These are phyloP conservation scores for Davidsoniella eucalypti DNA, from an alignment of 2,329 filamentous ascomycete genomes.

Conservation along the genomic window DNA sequence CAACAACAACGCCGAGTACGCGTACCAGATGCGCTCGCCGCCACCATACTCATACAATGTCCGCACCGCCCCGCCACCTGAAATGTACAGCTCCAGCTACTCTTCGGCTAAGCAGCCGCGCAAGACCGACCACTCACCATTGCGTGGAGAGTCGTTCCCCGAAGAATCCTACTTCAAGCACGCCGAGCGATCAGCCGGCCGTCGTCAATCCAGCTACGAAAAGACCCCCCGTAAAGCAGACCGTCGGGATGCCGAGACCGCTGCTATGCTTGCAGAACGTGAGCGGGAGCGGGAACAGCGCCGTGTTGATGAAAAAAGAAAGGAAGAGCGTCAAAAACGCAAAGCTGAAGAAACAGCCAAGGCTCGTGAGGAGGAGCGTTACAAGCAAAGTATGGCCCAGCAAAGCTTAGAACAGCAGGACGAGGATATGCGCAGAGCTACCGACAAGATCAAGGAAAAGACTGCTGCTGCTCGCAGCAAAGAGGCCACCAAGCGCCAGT, in stretches of 20 bases:
- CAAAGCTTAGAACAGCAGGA: conserved; percentile 17
- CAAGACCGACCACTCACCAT: not conserved
- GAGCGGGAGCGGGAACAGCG: conserved; percentile 11
- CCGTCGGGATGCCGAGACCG: not conserved
- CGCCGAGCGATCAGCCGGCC: not conserved
- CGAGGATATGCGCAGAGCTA: conserved; percentile 18
- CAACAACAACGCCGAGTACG: conserved; percentile 12
- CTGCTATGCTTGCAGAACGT: not conserved
- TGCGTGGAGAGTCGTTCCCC: not conserved
- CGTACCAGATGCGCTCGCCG: not conserved
- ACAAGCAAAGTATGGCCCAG: conserved; percentile 23
- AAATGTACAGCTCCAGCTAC: not conserved
- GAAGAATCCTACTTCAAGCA: not conserved
- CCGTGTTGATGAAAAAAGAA: conserved; percentile 18
- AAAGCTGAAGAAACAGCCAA: conserved; percentile 19
- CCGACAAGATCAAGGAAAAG: conserved; percentile 20
- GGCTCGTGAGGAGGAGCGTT: conserved; percentile 24
- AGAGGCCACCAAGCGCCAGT: conserved; percentile 15
- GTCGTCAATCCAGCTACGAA: conserved; percentile 1
- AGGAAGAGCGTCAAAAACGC: conserved; percentile 21
- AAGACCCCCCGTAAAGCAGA: conserved; percentile 1
- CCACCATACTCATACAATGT: conserved; percentile 18
- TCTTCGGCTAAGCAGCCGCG: not conserved
- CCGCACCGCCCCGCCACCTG: conserved; percentile 13
- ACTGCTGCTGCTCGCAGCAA: conserved; percentile 18